Conservation (phyloP, 352 stramenopile genomes). For the Aphanomyces invadans region DNA sequence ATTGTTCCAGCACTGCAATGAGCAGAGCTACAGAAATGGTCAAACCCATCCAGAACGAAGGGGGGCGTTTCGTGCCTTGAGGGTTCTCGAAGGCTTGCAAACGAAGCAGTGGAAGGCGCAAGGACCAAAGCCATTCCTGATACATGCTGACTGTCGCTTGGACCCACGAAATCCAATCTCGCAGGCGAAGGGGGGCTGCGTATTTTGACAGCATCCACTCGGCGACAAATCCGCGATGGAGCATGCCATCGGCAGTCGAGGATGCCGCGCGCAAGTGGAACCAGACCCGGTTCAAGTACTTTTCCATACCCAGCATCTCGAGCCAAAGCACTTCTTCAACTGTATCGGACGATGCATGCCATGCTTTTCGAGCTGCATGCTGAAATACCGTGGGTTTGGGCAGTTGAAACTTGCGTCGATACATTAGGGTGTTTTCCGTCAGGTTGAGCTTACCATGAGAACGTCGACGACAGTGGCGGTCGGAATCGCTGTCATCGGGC, state of each 20-base stretch:
- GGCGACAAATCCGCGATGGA: not conserved
- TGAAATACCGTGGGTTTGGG: slow-evolving; percentile 2
- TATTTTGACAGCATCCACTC: not conserved
- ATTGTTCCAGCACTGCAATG: not conserved
- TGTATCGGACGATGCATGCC: not conserved
- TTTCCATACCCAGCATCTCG: slow-evolving; percentile 1
- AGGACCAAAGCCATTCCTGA: slow-evolving; percentile 7
- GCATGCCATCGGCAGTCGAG: not conserved
- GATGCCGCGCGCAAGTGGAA: not conserved
- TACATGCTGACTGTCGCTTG: slow-evolving; percentile 16
- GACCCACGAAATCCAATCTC: slow-evolving; percentile 12
- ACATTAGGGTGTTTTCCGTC: too few species aligned
- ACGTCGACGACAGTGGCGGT: not conserved
- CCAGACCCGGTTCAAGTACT: not conserved
- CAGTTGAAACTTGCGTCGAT: slow-evolving; percentile 14
- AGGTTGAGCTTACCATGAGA: not conserved
- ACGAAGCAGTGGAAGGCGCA: not conserved
- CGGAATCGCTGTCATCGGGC: not conserved
- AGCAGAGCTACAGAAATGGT: slow-evolving; percentile 16
- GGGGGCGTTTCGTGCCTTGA: not conserved
- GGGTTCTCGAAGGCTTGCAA: slow-evolving; percentile 7
- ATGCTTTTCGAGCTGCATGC: not conserved
- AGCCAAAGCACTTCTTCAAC: not conserved
- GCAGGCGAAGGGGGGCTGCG: not conserved
- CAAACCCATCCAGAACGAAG: too few species aligned